Percentiles rank a stretch among this genome's conserved stretches.
phyloP scores from a whole-genome alignment of 2,329 filamentous ascomycete species.

The Dactylellina haptotyla region DNA sequence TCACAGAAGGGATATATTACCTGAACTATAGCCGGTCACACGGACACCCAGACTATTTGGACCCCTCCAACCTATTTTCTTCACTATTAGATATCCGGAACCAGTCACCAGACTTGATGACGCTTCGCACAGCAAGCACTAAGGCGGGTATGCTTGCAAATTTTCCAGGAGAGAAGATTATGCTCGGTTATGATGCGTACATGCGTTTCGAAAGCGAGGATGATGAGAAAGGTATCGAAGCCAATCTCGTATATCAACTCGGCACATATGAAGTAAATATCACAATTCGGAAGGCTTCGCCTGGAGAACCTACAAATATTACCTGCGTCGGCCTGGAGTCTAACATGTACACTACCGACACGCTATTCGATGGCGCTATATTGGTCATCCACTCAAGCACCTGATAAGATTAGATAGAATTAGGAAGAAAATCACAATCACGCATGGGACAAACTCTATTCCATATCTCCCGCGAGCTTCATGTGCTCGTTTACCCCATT shows the following conservation, averaged over 20 bases:
- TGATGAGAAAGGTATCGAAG: background rate
- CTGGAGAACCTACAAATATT: background rate
- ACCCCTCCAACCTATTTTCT: background rate
- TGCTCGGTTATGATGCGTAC: background rate
- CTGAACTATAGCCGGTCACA: slow-evolving; percentile 6
- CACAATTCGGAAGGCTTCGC: background rate
- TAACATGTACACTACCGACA: slow-evolving; percentile 7
- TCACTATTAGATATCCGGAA: background rate
- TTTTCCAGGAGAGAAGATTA: background rate
- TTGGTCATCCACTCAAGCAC: background rate
- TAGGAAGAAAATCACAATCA: background rate
- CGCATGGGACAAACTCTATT: no score
- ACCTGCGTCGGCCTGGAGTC: slow-evolving; percentile 5
- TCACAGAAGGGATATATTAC: slow-evolving; percentile 14
- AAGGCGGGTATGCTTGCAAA: background rate
- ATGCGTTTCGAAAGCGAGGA: background rate
- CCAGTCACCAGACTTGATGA: background rate
- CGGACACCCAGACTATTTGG: slow-evolving; percentile 2
- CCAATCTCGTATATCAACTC: background rate
- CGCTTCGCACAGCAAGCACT: background rate
- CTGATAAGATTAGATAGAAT: background rate
- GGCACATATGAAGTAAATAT: background rate
- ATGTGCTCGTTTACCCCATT: background rate
- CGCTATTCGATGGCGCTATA: slow-evolving; percentile 19
- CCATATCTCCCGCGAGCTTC: no score